phyloP scores from a whole-genome alignment of 331 rosid genomes.

The Quercus lobata region DNA sequence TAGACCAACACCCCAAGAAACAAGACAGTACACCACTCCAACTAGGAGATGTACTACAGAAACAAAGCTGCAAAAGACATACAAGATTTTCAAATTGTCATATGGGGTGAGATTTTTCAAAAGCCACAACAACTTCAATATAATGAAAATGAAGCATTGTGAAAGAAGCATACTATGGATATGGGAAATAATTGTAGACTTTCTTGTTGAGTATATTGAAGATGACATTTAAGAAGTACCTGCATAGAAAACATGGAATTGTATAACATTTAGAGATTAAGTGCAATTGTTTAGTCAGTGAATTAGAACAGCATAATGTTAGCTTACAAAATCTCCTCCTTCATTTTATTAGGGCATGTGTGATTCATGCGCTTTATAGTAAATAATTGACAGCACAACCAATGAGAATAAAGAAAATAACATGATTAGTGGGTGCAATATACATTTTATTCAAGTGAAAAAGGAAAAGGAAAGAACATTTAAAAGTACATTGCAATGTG shows the following conservation, averaged over 20 bases:
- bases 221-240: constrained; percentile 93
- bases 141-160: background rate
- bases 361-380: background rate
- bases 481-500: background rate
- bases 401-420: background rate
- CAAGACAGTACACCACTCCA: constrained; percentile 84
- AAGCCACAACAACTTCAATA: background rate
- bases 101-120: background rate
- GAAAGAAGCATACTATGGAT: constrained; percentile 70
- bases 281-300: background rate
- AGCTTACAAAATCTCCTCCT: background rate
- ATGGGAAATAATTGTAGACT: constrained; percentile 93
- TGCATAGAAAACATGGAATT: constrained; percentile 26
- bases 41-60: constrained; percentile 91
- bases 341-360: background rate
- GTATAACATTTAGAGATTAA: constrained; percentile 11
- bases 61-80: constrained; percentile 63
- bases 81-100: constrained; percentile 4
- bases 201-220: constrained; percentile 95
- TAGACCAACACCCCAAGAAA: constrained; percentile 78
- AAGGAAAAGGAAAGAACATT: too few relatives aligned
- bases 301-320: background rate
- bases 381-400: background rate
- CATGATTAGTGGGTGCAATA: too few relatives aligned
- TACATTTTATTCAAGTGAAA: too few relatives aligned